Percentiles rank a stretch among this genome's conserved stretches.
Evolutionary conservation across 2,329 filamentous ascomycete species (phyloP).

Genomic region (Verticillium dahliae): DNA sequence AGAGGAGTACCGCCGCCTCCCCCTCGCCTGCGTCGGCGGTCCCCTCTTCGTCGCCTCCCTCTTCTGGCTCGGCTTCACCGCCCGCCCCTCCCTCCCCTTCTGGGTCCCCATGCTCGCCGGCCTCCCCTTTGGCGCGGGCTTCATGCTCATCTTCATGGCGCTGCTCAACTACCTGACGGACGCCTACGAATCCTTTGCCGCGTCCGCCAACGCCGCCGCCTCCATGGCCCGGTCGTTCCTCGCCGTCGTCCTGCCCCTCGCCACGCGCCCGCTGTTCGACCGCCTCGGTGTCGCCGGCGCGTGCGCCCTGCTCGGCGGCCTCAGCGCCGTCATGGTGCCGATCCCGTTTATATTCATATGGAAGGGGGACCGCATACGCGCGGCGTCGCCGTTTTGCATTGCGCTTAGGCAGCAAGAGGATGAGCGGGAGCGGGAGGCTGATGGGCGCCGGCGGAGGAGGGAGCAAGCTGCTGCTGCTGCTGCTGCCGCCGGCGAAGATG

Average conservation of each 20-base stretch:
- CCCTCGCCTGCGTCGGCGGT: conserved; percentile 64
- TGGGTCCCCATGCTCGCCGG: conserved; percentile 54
- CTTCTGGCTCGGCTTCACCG: conserved; percentile 58
- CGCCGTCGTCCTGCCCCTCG: conserved; percentile 45
- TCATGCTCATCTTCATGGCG: conserved; percentile 57
- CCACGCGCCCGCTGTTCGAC: conserved; percentile 42
- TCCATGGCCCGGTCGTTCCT: conserved; percentile 12
- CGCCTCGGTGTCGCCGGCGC: conserved; percentile 40
- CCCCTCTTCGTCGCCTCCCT: conserved; percentile 52
- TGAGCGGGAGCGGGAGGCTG: conserved; percentile 32
- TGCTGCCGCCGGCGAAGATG: conserved; percentile 7
- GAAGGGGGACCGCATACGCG: conserved; percentile 48
- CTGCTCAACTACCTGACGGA: conserved; percentile 60
- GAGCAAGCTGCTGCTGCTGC: conserved; percentile 2
- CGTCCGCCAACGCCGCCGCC: conserved; percentile 14
- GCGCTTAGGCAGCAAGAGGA: conserved; percentile 46
- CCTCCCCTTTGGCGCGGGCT: conserved; percentile 55
- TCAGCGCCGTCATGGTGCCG: conserved; percentile 41
- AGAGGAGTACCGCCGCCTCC: conserved; percentile 64
- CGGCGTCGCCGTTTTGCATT: conserved; percentile 55
- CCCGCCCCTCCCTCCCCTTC: conserved; percentile 40
- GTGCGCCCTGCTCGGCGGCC: conserved; percentile 44
- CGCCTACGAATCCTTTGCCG: conserved; percentile 59
- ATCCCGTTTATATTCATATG: conserved; percentile 48
- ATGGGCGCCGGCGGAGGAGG: conserved; percentile 25